phyloP scores from a whole-genome alignment of 768 basidiomycete species.

The Holtermanniella nyarrowii region DNA sequence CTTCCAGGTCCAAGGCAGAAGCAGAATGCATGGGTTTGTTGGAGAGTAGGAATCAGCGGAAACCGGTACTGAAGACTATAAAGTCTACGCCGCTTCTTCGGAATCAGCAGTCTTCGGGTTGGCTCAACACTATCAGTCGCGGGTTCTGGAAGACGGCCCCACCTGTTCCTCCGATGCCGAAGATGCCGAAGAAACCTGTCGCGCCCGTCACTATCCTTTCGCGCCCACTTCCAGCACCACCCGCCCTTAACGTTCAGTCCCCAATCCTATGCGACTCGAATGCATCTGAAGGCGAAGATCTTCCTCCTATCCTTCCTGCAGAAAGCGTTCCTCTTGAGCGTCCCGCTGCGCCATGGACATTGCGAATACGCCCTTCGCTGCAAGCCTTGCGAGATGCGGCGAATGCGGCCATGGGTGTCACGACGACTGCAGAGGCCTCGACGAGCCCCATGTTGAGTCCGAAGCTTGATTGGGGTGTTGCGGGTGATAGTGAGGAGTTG shows the following conservation, averaged over 20 bases:
- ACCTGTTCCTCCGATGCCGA: conserved; percentile 1
- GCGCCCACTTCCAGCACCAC: conserved; percentile 16
- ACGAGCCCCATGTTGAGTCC: conserved; percentile 12
- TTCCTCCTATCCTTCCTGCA: conserved; percentile 25
- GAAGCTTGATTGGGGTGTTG: conserved; percentile 18
- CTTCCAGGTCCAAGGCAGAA: neutral
- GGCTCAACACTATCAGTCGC: conserved; percentile 10
- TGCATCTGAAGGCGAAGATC: conserved; percentile 28
- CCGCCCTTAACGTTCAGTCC: conserved; percentile 19
- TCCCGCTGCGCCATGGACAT: conserved; percentile 5
- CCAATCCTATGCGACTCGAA: conserved; percentile 35
- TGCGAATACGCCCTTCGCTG: conserved; percentile 19
- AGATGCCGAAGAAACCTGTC: too few relatives aligned
- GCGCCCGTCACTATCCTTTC: conserved; percentile 8
- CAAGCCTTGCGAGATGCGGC: conserved; percentile 14
- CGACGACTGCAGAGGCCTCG: neutral
- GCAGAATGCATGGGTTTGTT: neutral
- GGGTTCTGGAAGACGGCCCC: neutral
- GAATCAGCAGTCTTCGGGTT: conserved; percentile 7
- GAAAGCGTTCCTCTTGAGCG: neutral
- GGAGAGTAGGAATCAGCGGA: neutral
- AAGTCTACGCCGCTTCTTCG: conserved; percentile 22
- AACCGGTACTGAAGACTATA: conserved; percentile 8
- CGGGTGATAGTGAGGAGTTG: conserved; percentile 6
- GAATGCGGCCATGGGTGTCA: neutral